Evolutionary conservation across 2,329 filamentous ascomycete species (phyloP), one percentile per base, ranked within the genome.

Genomic region (Colletotrichum zoysiae): DNA sequence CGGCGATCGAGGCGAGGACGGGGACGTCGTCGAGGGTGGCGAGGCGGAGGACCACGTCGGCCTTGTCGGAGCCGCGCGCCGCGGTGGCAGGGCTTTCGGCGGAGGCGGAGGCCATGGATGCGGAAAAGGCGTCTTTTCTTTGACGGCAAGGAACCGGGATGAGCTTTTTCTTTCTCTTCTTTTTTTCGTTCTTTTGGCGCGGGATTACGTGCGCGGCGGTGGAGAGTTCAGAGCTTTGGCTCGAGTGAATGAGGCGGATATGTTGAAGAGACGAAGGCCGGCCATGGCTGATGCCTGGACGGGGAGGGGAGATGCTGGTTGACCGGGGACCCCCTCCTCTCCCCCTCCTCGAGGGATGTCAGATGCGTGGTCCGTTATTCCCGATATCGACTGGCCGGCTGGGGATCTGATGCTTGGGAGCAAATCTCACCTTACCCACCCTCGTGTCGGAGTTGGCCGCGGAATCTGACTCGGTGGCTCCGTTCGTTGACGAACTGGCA

Each of bases 1-100:
- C 74, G 63, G 77, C 74, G 72, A 81, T 76, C 14, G 74, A 66
- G 42, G 79, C 65, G 70, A 84, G 76, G n/a, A 67, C 68, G 6
- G 78, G 74, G 44, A 80, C 73, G 72, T 84, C 82, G 6, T 74
- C 63, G 2, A 12, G 7, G 5, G 44, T 64, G 5, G 69, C 69
- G 20, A 40, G 30, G 35, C 69, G 69, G 33, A 69, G 65, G 6
- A 16, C 42, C 5, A 69, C 40, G 16, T 40, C 42, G 33, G 48
- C 33, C n/a, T 53, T 42, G 4, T 65, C 69, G 18, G 58, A 26
- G n/a, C 64, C 65, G 26, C 26, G 26, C 26, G 26, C 58, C 30
- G 30, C 14, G 20, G 38, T 11, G 12, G 38, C 42, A 42, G 42
- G 42, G 30, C 12, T 11, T 42, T 5, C n/a, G 48, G 59, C 46